Evolutionary conservation across 2,329 filamentous ascomycete genomes (phyloP).

Genomic region (Aspergillus hortae): DNA sequence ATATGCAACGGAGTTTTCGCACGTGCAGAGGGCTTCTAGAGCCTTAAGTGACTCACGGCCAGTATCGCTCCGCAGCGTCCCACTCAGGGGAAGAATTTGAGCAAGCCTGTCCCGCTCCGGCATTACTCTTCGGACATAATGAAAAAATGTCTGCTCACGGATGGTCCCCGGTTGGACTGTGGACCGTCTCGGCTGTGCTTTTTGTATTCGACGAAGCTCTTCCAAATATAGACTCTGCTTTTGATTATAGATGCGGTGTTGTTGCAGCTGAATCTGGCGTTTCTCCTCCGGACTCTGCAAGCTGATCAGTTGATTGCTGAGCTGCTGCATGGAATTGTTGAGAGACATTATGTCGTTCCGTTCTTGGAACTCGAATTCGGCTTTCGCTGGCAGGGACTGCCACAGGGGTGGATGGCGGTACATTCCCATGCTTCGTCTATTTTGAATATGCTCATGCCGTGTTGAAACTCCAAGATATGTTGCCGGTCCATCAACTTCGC

Average conservation of each 20-base stretch:
- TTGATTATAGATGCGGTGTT: conserved; percentile 8
- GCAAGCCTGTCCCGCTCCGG: conserved; percentile 10
- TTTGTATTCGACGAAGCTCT: conserved; percentile 5
- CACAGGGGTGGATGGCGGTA: conserved; percentile 10
- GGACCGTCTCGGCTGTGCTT: conserved; percentile 3
- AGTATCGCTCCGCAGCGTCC: conserved; percentile 7
- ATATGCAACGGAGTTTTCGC: background rate
- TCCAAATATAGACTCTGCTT: conserved; percentile 9
- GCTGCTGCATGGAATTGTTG: conserved; percentile 3
- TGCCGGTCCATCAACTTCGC: conserved; percentile 13
- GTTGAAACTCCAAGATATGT: conserved; percentile 13
- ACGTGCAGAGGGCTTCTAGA: background rate
- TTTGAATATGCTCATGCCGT: conserved; percentile 15
- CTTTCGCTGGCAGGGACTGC: conserved; percentile 13
- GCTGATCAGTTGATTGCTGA: conserved; percentile 4
- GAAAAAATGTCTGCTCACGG: conserved; percentile 8
- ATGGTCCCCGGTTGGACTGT: background rate
- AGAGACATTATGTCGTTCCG: conserved; percentile 9
- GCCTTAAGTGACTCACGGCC: background rate
- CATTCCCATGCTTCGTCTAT: conserved; percentile 14
- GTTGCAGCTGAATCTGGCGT: conserved; percentile 4
- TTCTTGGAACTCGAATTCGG: conserved; percentile 12
- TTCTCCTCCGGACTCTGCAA: conserved; percentile 1
- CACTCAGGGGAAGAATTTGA: conserved; percentile 1
- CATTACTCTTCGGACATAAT: conserved; percentile 10